Evolutionary conservation across 2,329 filamentous ascomycete genomes (phyloP).

Genomic region (Thielaviopsis cerberus): DNA sequence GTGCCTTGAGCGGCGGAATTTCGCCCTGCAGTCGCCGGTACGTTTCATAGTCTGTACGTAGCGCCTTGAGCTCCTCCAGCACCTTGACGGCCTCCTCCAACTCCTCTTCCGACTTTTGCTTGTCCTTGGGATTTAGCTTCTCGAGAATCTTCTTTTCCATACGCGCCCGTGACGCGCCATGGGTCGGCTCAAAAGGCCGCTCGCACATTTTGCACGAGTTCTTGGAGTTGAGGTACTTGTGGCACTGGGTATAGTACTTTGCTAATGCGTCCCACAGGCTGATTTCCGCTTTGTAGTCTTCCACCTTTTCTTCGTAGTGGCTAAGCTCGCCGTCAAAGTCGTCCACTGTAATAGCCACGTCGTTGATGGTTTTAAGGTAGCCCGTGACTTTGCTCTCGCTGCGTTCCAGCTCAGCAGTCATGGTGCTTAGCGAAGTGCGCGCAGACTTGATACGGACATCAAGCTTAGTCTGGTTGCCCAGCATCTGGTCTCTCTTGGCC

Average conservation of each 20-base stretch:
- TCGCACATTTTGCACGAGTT: slow-evolving; percentile 63
- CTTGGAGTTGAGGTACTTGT: slow-evolving; percentile 44
- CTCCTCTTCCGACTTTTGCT: slow-evolving; percentile 42
- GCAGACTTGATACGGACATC: slow-evolving; percentile 52
- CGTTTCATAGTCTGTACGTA: slow-evolving; percentile 51
- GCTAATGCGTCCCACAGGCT: slow-evolving; percentile 51
- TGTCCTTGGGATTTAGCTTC: slow-evolving; percentile 40
- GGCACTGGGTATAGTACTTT: slow-evolving; percentile 52
- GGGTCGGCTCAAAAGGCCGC: slow-evolving; percentile 44
- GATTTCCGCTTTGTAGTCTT: slow-evolving; percentile 45
- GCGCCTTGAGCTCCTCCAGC: slow-evolving; percentile 41
- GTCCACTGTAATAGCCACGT: slow-evolving; percentile 27
- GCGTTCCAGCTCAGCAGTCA: slow-evolving; percentile 40
- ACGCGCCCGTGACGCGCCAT: slow-evolving; percentile 36
- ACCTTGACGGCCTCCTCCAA: slow-evolving; percentile 32
- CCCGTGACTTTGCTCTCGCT: slow-evolving; percentile 38
- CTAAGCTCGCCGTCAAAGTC: slow-evolving; percentile 34
- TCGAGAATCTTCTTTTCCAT: slow-evolving; percentile 50
- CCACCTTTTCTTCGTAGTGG: slow-evolving; percentile 36
- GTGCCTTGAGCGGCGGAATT: slow-evolving; percentile 47
- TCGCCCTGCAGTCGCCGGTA: slow-evolving; percentile 54
- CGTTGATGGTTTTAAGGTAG: slow-evolving; percentile 28
- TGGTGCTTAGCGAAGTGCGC: slow-evolving; percentile 45
- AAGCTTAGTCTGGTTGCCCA: slow-evolving; percentile 56
- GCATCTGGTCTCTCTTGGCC: slow-evolving; percentile 49